Evolutionary conservation across 805 yeast species (phyloP).

Genomic region (Candida chauliodis): DNA sequence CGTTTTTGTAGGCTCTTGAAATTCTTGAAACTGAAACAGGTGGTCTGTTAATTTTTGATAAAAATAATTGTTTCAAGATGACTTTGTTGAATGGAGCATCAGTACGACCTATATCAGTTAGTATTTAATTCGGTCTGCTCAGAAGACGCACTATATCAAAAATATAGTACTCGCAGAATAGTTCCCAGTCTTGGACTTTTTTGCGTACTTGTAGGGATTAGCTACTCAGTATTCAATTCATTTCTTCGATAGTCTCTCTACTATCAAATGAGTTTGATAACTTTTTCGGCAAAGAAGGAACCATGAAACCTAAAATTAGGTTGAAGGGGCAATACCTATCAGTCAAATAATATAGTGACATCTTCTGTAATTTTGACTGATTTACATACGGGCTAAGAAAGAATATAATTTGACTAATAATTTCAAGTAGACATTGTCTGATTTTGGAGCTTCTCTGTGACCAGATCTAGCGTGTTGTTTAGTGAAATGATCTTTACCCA

Average conservation of each 20-base stretch:
- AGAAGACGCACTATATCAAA: slow-evolving; percentile 32
- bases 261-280: slow-evolving; percentile 4
- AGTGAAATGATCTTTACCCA: slow-evolving; percentile 95
- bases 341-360: not conserved
- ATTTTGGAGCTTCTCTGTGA: slow-evolving; percentile 99
- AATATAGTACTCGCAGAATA: slow-evolving; percentile 38
- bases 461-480: slow-evolving; percentile 95
- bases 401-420: slow-evolving; percentile 97
- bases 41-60: slow-evolving; percentile 99
- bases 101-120: slow-evolving; percentile 76
- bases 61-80: slow-evolving; percentile 88
- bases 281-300: slow-evolving; percentile 1
- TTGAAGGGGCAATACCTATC: not conserved
- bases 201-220: slow-evolving; percentile 10
- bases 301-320: slow-evolving; percentile 6
- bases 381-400: slow-evolving; percentile 97
- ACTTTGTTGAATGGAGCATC: slow-evolving; percentile 99
- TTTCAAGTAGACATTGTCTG: slow-evolving; percentile 98
- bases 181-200: too few relatives aligned
- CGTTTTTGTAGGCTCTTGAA: slow-evolving; percentile 74
- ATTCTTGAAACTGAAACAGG: slow-evolving; percentile 96
- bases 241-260: slow-evolving; percentile 11
- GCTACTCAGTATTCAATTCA: slow-evolving; percentile 8
- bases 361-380: slow-evolving; percentile 1
- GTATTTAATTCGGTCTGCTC: slow-evolving; percentile 41